Evolutionary conservation across 2,329 filamentous ascomycete species (phyloP).

Genomic region (Colletotrichum cereale): DNA sequence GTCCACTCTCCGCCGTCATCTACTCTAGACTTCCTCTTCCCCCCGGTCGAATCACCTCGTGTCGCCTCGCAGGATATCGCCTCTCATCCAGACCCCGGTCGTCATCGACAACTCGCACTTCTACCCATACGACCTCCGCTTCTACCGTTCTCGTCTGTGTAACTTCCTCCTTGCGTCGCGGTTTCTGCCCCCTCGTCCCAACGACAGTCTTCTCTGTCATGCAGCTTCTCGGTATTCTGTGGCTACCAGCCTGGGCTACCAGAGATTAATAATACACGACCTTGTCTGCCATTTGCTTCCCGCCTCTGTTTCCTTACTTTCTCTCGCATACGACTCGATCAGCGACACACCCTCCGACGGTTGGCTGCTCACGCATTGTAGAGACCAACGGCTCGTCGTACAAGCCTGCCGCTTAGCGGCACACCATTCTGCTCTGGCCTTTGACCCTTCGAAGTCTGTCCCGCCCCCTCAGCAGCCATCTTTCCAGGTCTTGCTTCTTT

Average conservation of each 20-base stretch:
- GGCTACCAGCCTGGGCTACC: constrained; percentile 32
- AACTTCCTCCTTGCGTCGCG: constrained; percentile 24
- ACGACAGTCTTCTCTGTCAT: constrained; percentile 19
- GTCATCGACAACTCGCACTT: background rate
- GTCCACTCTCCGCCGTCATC: background rate
- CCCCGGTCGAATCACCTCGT: too few species aligned
- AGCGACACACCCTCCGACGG: background rate
- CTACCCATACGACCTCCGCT: constrained; percentile 25
- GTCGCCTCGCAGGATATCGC: background rate
- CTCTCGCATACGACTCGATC: background rate
- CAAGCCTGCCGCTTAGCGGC: constrained; percentile 16
- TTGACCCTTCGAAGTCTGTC: constrained; percentile 12
- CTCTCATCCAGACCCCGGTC: background rate
- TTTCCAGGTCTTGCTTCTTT: background rate
- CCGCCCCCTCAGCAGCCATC: background rate
- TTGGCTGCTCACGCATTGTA: background rate
- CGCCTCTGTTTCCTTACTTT: background rate
- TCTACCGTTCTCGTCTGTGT: constrained; percentile 26
- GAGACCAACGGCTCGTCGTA: constrained; percentile 30
- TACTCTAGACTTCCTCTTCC: background rate
- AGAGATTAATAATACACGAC: constrained; percentile 37
- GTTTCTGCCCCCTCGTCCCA: background rate
- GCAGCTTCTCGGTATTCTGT: constrained; percentile 16
- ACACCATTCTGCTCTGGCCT: constrained; percentile 7
- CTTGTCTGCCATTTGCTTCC: constrained; percentile 10